These are phyloP conservation scores for Elongisporangium anandrum DNA, from an alignment of 352 stramenopile genomes.

Conservation along the genomic window DNA sequence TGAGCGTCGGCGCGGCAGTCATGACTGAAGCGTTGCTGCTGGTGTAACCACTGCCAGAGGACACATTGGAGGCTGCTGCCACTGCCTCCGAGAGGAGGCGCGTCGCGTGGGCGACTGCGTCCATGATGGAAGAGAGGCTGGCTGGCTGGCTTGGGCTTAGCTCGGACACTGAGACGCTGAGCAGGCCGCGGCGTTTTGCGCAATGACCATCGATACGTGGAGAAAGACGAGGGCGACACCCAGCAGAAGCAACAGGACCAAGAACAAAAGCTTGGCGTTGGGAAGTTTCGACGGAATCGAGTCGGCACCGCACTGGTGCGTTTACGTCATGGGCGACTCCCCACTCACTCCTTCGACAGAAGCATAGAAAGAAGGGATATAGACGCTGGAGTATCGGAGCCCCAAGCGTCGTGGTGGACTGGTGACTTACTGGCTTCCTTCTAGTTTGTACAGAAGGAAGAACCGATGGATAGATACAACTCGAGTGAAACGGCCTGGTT, in stretches of 20 bases:
- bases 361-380: background rate
- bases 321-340: background rate
- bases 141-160: no score
- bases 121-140: background rate
- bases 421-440: background rate
- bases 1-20: conserved; percentile 15
- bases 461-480: background rate
- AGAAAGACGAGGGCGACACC: background rate
- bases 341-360: background rate
- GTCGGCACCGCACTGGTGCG: background rate
- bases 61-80: background rate
- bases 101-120: background rate
- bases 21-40: background rate
- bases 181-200: background rate
- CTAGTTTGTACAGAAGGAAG: background rate
- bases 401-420: background rate
- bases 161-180: background rate
- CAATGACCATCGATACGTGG: background rate
- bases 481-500: background rate
- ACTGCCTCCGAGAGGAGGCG: background rate
- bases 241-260: background rate
- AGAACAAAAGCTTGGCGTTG: background rate
- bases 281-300: background rate
- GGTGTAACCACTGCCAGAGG: conserved; percentile 1
- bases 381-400: background rate